phyloP scores from a whole-genome alignment of 176 grass and related monocot species.

The Avena atlantica region DNA sequence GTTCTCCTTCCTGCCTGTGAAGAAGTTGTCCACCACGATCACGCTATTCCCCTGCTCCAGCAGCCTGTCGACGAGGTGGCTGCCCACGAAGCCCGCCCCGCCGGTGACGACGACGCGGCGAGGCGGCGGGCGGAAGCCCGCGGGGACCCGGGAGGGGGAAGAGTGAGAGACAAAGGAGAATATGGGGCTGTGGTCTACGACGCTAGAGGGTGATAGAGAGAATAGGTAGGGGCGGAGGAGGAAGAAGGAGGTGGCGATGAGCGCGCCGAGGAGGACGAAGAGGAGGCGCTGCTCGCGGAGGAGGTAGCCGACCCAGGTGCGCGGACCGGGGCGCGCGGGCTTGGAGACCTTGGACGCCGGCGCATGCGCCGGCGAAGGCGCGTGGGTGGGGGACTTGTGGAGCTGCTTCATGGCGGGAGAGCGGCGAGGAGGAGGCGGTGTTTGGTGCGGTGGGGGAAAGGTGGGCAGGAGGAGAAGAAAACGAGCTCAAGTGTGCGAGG shows the following conservation, averaged over 20 bases:
- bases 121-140: slow-evolving; percentile 47
- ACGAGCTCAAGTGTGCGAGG: not conserved
- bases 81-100: slow-evolving; percentile 86
- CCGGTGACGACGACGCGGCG: slow-evolving; percentile 83
- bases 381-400: slow-evolving; percentile 58
- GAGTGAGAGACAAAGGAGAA: slow-evolving; percentile 48
- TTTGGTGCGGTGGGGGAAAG: not conserved
- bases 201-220: slow-evolving; percentile 43
- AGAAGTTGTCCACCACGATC: slow-evolving; percentile 95
- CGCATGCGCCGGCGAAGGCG: slow-evolving; percentile 45
- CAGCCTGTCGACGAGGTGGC: slow-evolving; percentile 89
- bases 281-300: slow-evolving; percentile 94
- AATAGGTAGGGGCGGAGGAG: slow-evolving; percentile 84
- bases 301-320: slow-evolving; percentile 75
- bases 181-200: slow-evolving; percentile 27
- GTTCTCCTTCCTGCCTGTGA: slow-evolving; percentile 86
- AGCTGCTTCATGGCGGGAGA: slow-evolving; percentile 77
- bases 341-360: slow-evolving; percentile 55
- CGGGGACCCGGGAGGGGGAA: slow-evolving; percentile 40
- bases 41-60: slow-evolving; percentile 85
- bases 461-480: slow-evolving; percentile 11
- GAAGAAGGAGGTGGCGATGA: slow-evolving; percentile 97
- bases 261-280: slow-evolving; percentile 91
- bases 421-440: slow-evolving; percentile 5
- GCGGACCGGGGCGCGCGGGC: slow-evolving; percentile 50